Evolutionary conservation across 768 basidiomycete genomes (phyloP), one percentile per base, ranked within the genome.

Genomic region (Suillus americanus): DNA sequence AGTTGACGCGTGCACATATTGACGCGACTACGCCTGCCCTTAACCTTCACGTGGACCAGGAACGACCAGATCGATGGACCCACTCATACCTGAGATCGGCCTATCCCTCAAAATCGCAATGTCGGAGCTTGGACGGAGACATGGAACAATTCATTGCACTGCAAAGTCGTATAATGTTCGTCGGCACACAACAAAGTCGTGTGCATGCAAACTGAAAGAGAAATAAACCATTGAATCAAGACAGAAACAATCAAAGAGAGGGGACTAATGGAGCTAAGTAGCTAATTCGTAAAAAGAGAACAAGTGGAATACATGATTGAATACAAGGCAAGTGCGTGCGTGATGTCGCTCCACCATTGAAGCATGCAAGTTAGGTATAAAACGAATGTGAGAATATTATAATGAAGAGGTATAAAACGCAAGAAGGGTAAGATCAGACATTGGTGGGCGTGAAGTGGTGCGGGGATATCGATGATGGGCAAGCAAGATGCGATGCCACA

Each of bases 21-120:
- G 46, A 65, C 68, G 71, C 75, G 76, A 70, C 64, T 68, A 61
- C 54, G 67, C 77, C 73, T 67, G 77, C 79, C 79, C 76, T 80
- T 72, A 78, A 64, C 13, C 0, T 4, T 5, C 51, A 53, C 51
- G 51, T 53, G 50, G 16, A 18, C 23, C 14, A 50, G 23, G 23
- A 43, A 43, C 41, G 37, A 38, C 37, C 33, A 33, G 33, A 33
- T 33, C 33, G 30, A 30, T 30, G 30, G 30, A 30, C 33, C 33
- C 33, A 33, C 33, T 33, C 33, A 33, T 5, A 6, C 33, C 33
- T 33, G 33, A 33, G 33, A 33, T 33, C 6, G 33, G 6, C 33
- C 30, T 30, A 30, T n/a, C n/a, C n/a, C n/a, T n/a, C n/a, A n/a
- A n/a, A n/a, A n/a, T n/a, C n/a, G 38, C 38, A 5, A 40, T 35